phyloP scores from a whole-genome alignment of 441 rosid genomes.

The Capsella rubella region DNA sequence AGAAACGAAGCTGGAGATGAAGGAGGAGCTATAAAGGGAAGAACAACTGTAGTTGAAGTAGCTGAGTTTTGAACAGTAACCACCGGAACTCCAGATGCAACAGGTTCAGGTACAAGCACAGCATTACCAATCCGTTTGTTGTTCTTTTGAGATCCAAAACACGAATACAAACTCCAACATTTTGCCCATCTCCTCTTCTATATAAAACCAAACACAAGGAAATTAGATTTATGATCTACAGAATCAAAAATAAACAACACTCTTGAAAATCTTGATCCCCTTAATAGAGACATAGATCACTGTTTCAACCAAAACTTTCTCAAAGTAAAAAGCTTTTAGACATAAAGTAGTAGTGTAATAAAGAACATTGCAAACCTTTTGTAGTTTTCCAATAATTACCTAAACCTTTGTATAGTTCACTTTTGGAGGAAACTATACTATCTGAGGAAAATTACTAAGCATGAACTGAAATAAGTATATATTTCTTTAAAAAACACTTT shows the following conservation, averaged over 20 bases:
- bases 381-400: background rate
- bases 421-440: conserved; percentile 14
- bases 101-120: conserved; percentile 72
- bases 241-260: background rate
- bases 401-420: background rate
- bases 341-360: background rate
- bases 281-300: conserved; percentile 10
- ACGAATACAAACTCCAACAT: conserved; percentile 77
- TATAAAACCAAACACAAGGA: conserved; percentile 32
- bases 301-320: conserved; percentile 3
- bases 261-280: background rate
- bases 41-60: conserved; percentile 57
- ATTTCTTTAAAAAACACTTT: background rate
- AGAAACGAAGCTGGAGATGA: conserved; percentile 96
- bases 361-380: background rate
- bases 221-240: conserved; percentile 2
- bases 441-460: conserved; percentile 20
- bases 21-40: conserved; percentile 95
- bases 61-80: conserved; percentile 54
- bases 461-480: background rate
- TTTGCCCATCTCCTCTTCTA: conserved; percentile 93
- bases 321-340: background rate
- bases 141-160: conserved; percentile 83
- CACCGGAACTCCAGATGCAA: conserved; percentile 52
- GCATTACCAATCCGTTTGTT: conserved; percentile 89